These are phyloP conservation scores for Jatropha curcas DNA, from an alignment of 345 rosid species.

Conservation along the genomic window DNA sequence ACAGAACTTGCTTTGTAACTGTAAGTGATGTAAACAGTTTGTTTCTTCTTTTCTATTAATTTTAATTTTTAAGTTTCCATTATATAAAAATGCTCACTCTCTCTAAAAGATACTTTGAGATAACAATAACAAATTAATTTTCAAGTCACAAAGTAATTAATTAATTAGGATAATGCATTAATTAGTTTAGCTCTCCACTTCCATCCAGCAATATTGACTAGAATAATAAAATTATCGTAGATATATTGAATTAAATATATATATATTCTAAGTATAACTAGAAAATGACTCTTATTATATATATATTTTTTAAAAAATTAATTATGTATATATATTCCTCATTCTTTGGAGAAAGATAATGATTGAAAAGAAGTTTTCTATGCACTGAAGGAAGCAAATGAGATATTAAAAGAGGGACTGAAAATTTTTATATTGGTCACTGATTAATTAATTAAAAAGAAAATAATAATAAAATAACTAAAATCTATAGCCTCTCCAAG, in stretches of 20 bases:
- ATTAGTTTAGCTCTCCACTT: neutral
- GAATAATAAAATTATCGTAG: too few relatives aligned
- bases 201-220: neutral
- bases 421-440: neutral
- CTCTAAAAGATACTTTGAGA: neutral
- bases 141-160: neutral
- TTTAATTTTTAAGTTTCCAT: too few relatives aligned
- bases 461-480: too few relatives aligned
- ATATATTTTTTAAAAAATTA: too few relatives aligned
- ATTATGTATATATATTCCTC: neutral
- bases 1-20: neutral
- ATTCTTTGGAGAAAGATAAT: neutral
- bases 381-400: neutral
- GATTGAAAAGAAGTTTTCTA: neutral
- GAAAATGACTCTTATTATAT: too few relatives aligned
- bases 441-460: too few relatives aligned
- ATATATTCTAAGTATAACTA: too few relatives aligned
- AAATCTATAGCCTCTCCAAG: neutral
- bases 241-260: too few relatives aligned
- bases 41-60: too few relatives aligned
- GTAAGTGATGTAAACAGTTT: slow-evolving; percentile 1
- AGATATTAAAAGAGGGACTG: neutral
- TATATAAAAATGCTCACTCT: too few relatives aligned
- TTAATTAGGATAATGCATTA: neutral
- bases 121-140: neutral